These are phyloP conservation scores for Vigna hirtella DNA, from an alignment of 306 rosid species.

Conservation along the genomic window DNA sequence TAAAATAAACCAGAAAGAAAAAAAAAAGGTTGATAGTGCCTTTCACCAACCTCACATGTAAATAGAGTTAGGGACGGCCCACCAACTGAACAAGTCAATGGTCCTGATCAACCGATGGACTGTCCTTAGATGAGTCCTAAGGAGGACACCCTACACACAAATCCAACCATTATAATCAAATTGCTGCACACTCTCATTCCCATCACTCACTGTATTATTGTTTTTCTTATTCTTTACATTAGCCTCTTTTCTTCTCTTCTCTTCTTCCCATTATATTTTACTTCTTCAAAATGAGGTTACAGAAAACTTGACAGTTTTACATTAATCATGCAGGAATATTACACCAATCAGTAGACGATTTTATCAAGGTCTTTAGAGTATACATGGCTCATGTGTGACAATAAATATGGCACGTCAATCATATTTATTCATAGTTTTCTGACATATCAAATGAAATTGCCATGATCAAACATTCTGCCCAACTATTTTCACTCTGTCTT, in stretches of 20 bases:
- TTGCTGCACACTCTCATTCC: constrained; percentile 2
- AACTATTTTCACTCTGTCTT: no score
- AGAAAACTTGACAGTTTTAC: no score
- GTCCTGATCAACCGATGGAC: constrained; percentile 71
- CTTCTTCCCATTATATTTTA: neutral
- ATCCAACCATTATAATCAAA: constrained; percentile 41
- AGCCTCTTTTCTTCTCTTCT: neutral
- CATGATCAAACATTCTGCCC: no score
- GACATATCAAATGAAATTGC: no score
- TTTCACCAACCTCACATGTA: constrained; percentile 82
- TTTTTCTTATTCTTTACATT: neutral
- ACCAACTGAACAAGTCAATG: constrained; percentile 72
- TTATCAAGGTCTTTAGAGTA: no score
- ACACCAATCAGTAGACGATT: no score
- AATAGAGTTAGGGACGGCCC: constrained; percentile 59
- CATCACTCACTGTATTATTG: constrained; percentile 5
- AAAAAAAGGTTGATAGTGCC: constrained; percentile 60
- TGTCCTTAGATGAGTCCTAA: constrained; percentile 53
- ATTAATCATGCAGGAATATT: no score
- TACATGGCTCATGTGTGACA: no score
- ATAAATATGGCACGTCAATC: no score
- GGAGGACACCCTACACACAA: constrained; percentile 42
- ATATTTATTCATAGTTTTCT: no score
- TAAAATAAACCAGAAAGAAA: neutral
- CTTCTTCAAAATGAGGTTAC: neutral